Base-by-base conservation (phyloP, 2,329 filamentous ascomycete species). In the Penicillium vulpinum region DNA sequence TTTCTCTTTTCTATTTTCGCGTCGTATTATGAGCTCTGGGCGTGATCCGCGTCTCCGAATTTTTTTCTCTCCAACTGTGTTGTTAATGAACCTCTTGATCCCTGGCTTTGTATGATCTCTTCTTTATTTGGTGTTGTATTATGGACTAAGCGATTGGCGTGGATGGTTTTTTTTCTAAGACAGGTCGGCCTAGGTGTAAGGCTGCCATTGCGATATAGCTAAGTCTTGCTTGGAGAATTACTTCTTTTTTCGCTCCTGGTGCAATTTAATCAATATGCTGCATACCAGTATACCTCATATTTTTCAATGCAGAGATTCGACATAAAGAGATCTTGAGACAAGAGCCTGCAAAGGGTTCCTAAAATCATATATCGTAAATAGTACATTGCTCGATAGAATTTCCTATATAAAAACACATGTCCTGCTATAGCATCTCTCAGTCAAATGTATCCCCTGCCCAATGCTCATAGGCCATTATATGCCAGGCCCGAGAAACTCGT, bases 71-170 rank as follows among this genome's bases (percentile, higher is more conserved):
- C 45, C 51, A 46, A 51, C 28, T 64, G 60, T 62, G 51, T 64
- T 64, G 35, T 59, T 64, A 63, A 63, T 63, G 58, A 50, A 52
- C 33, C 47, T 57, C 18, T 56, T 62, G 57, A 24, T 51, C 39
- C 35, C 41, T 50, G 60, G 51, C 43, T 58, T 60, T 54, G 59
- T 62, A 56, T 60, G 53, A 45, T 54, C n/a, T 55, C 56, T 54
- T 48, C 49, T 43, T 51, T 39, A 49, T 50, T 56, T 50, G 57
- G 61, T 61, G 61, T 61, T 63, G 39, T 53, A 51, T 59, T 64
- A 56, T 52, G 57, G 48, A 44, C 33, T 59, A 57, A 61, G 64
- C 61, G 62, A 67, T 59, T 51, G 68, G 67, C 67, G 63, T 58
- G 60, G 57, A 60, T 60, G 66, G 57, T 56, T 62, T 61, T 61